Evolutionary conservation across 768 basidiomycete genomes (phyloP).

Genomic region (Panaeolus cyanescens): DNA sequence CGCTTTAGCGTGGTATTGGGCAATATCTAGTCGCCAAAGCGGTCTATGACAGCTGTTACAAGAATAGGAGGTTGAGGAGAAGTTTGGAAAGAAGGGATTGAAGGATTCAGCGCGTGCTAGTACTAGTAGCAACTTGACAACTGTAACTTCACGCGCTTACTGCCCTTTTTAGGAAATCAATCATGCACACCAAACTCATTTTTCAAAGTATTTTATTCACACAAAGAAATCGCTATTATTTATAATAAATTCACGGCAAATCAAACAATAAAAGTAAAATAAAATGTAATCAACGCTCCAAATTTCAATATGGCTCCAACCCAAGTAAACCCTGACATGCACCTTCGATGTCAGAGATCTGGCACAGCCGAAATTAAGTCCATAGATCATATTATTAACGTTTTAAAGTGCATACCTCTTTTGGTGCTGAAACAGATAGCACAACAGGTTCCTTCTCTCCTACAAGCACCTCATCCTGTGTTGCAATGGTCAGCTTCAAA

Average conservation of each 20-base stretch:
- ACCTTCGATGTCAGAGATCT: conserved; percentile 78
- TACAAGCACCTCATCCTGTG: conserved; percentile 73
- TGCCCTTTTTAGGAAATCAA: not conserved
- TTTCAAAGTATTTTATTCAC: not conserved
- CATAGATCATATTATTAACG: too few relatives aligned
- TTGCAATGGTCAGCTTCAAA: not conserved
- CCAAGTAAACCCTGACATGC: conserved; percentile 75
- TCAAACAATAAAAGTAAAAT: too few relatives aligned
- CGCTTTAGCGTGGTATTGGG: not conserved
- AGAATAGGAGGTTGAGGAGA: not conserved
- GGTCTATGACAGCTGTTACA: not conserved
- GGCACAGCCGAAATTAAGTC: too few relatives aligned
- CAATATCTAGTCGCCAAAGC: not conserved
- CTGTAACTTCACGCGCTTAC: conserved; percentile 3
- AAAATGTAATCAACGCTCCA: too few relatives aligned
- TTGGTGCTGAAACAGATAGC: conserved; percentile 74
- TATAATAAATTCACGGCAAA: conserved; percentile 49
- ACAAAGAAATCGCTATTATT: not conserved
- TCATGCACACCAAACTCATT: not conserved
- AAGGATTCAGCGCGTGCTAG: not conserved
- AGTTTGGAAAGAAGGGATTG: not conserved
- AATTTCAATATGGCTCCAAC: conserved; percentile 48
- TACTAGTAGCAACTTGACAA: conserved; percentile 2
- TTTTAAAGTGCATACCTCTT: conserved; percentile 68
- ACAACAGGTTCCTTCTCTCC: conserved; percentile 62